Evolutionary conservation across 2,329 filamentous ascomycete species (phyloP), one percentile per base, ranked within the genome.

Genomic region (Sphaceloma murrayae): DNA sequence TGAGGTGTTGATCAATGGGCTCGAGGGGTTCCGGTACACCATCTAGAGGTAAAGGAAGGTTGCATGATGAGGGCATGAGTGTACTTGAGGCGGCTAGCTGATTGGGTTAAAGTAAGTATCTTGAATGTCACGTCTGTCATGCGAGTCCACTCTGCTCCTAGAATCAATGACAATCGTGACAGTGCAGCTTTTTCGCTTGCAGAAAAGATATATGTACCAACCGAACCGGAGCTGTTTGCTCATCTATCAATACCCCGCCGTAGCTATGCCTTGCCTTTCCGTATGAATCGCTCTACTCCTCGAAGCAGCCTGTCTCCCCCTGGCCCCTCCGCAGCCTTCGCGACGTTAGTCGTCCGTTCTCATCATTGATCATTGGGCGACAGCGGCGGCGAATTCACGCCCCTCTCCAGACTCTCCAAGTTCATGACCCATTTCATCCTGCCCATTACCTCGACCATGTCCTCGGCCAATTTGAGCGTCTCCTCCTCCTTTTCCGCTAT

Each of bases 371-470:
- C 24, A 3, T 40, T 26, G 2, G 42, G 42, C 31, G 42, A 45
- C 14, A 34, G 21, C 5, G 42, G 42, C n/a, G 42, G 42, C 16
- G 42, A 45, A 22, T 45, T 17, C 9, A 19, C 30, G 17, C 42
- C 42, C 16, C 42, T 34, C 18, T 32, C 13, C 32, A 45, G 42
- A n/a, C 42, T 34, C 14, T 45, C 42, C 42, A 45, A n/a, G 10
- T 34, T 32, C 51, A 87, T 69, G 10, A 82, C 80, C 82, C 82
- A 87, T 56, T 69, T 75, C 61, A 88, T 70, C 65, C 85, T 77
- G 50, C 77, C 69, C 40, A 83, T 65, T n/a, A 75, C 73, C 53
- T 74, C 67, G 51, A 70, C 68, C 32, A 78, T 66, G 55, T 80
- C 75, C 27, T 70, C 62, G n/a, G 82, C 63, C 18, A 76, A 66